Conservation (phyloP, 345 rosid genomes). For the Lepidium aucheri region DNA sequence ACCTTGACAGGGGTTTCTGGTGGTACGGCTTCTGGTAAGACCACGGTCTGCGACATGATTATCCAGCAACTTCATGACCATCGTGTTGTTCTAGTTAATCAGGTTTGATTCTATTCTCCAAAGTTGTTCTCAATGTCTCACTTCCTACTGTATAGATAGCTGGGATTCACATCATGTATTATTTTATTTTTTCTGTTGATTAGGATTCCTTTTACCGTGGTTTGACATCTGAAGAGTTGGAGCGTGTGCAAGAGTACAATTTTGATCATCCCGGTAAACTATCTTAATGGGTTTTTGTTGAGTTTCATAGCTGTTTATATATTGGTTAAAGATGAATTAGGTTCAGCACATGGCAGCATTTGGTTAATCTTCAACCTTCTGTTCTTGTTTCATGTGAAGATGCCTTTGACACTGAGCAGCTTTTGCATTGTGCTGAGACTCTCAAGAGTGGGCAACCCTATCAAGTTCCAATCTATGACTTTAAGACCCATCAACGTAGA, state of each 20-base stretch:
- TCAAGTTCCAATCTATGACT: conserved; percentile 90
- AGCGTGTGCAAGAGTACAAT: conserved; percentile 89
- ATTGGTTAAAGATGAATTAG: too few relatives aligned
- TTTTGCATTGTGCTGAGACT: conserved; percentile 67
- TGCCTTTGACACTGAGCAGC: conserved; percentile 97
- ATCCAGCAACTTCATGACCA: conserved; percentile 98
- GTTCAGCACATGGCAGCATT: background rate
- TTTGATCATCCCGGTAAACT: conserved; percentile 91
- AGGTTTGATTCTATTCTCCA: conserved; percentile 36
- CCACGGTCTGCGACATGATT: conserved; percentile 96
- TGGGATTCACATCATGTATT: background rate
- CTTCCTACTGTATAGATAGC: background rate
- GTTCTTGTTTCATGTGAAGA: conserved; percentile 37
- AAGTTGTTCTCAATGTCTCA: background rate
- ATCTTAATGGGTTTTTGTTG: background rate
- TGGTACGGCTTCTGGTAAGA: conserved; percentile 97
- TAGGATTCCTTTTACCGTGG: conserved; percentile 98
- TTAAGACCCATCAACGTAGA: conserved; percentile 72
- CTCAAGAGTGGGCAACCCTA: conserved; percentile 67
- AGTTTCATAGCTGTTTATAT: background rate
- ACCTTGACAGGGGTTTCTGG: conserved; percentile 74
- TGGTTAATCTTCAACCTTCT: conserved; percentile 6
- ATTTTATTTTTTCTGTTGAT: background rate
- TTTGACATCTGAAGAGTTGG: conserved; percentile 62
- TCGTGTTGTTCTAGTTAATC: conserved; percentile 87